Evolutionary conservation across 805 yeast species (phyloP).

Genomic region (Candida methanosorbosa): DNA sequence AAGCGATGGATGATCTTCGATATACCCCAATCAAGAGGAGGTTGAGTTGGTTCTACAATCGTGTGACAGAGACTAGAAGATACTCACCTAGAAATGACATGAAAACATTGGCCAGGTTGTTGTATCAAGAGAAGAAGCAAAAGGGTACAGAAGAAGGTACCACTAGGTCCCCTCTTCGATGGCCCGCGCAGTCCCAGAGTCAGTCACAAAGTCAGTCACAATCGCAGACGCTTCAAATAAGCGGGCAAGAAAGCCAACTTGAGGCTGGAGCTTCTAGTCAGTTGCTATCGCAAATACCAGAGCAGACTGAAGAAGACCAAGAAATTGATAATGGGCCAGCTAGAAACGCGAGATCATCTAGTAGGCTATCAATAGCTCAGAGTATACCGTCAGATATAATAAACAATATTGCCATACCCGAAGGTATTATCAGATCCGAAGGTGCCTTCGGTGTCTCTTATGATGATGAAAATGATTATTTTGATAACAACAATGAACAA

Average conservation of each 20-base stretch:
- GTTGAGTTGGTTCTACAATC: conserved; percentile 1
- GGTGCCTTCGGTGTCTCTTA: conserved; percentile 17
- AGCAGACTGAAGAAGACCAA: conserved; percentile 11
- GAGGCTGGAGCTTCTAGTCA: background rate
- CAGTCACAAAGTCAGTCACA: background rate
- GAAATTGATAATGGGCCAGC: background rate
- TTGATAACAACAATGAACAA: conserved; percentile 2
- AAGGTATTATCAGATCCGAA: conserved; percentile 22
- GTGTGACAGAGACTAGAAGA: conserved; percentile 7
- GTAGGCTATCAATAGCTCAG: conserved; percentile 17
- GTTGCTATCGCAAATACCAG: too few species aligned
- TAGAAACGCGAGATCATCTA: conserved; percentile 12
- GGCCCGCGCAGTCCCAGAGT: too few species aligned
- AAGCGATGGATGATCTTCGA: background rate
- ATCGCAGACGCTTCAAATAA: background rate
- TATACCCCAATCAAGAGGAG: background rate
- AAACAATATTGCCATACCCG: conserved; percentile 25
- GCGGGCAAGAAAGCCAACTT: background rate
- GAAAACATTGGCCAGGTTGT: conserved; percentile 20
- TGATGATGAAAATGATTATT: conserved; percentile 1
- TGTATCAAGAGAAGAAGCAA: conserved; percentile 16
- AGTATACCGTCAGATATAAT: conserved; percentile 13
- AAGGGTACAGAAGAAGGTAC: conserved; percentile 1
- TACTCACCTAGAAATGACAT: conserved; percentile 26
- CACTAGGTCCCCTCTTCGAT: too few species aligned